Evolutionary conservation across 177 flowering plant species (phyloP).

Genomic region (Vitis hybrid): DNA sequence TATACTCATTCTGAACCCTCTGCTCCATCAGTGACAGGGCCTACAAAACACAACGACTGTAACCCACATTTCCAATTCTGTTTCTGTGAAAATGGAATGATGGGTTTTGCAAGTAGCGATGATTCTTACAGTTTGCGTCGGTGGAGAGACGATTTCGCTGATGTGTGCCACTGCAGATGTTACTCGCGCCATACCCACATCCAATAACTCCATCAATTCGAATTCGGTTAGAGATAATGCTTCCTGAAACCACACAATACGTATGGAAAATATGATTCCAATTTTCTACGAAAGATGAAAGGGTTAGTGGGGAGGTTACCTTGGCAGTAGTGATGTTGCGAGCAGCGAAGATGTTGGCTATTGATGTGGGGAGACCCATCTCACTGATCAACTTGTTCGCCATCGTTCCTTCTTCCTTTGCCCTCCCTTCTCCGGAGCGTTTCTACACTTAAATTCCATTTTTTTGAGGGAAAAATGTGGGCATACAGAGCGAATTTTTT

Average conservation of each 20-base stretch:
- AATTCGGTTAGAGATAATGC: conserved; percentile 75
- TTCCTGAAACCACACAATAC: conserved; percentile 43
- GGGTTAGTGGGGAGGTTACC: conserved; percentile 25
- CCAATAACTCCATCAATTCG: conserved; percentile 80
- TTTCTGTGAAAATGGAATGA: neutral
- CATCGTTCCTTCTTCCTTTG: conserved; percentile 34
- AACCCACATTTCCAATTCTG: neutral
- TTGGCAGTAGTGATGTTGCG: conserved; percentile 76
- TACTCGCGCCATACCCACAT: conserved; percentile 64
- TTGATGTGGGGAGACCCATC: conserved; percentile 70
- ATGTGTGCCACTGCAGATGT: conserved; percentile 57
- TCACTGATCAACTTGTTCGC: conserved; percentile 67
- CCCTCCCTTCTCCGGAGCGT: neutral
- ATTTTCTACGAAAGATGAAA: no score
- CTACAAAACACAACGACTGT: conserved; percentile 30
- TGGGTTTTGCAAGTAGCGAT: neutral
- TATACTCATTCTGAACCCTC: conserved; percentile 33
- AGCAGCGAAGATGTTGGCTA: conserved; percentile 67
- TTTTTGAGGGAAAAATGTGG: neutral
- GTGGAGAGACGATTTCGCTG: conserved; percentile 63
- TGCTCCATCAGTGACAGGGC: conserved; percentile 65
- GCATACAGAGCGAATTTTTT: neutral
- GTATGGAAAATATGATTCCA: no score
- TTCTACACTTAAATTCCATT: conserved; percentile 4
- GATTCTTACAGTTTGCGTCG: conserved; percentile 63